Base-by-base conservation (phyloP, 1,284 basidiomycete species). In the Leccinum subrobustum region DNA sequence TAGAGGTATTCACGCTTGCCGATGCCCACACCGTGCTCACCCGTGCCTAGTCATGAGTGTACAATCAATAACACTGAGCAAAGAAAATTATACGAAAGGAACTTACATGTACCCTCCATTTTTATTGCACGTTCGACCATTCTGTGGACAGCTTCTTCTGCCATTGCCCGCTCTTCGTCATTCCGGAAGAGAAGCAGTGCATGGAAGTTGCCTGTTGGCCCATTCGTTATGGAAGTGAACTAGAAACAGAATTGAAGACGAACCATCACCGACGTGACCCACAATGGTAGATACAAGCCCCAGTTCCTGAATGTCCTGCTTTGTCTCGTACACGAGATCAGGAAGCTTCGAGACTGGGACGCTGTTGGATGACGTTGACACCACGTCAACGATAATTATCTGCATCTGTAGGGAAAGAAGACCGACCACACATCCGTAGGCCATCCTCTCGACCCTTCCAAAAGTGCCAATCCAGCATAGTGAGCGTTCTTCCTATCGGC, bases 21-120 rank as follows among this genome's bases (percentile, higher is more conserved):
- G n/a, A 94, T 77, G 0, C 93, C 93, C 7, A 96, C 91, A 1
- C 93, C 93, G 70, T 95, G 93, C 71, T 95, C 93, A 9, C 93
- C 93, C 0, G 88, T 89, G 68, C 86, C 84, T 87, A 58, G n/a
- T 35, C n/a, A 5, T 25, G 33, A 44, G 31, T 39, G 18, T 57
- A 39, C 9, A 27, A 39, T 23, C 12, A 20, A 52, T 44, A 18
- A 5, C 12, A 50, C 37, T 16, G 33, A 33, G 39, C 35, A 14
- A 16, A n/a, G 31, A 3, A 6, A 11, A 16, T 29, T 23, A 5
- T 8, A 12, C 25, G 16, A 25, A 50, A 51, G 23, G 18, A 11
- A 75, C 81, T 62, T 67, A 85, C 91, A 92, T 23, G 91, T 93
- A 27, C 91, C 91, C 65, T 92, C 91, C 57, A 93, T 77, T 25